Conservation (phyloP, 495 filamentous ascomycete species). For the Neurospora sp. region DNA sequence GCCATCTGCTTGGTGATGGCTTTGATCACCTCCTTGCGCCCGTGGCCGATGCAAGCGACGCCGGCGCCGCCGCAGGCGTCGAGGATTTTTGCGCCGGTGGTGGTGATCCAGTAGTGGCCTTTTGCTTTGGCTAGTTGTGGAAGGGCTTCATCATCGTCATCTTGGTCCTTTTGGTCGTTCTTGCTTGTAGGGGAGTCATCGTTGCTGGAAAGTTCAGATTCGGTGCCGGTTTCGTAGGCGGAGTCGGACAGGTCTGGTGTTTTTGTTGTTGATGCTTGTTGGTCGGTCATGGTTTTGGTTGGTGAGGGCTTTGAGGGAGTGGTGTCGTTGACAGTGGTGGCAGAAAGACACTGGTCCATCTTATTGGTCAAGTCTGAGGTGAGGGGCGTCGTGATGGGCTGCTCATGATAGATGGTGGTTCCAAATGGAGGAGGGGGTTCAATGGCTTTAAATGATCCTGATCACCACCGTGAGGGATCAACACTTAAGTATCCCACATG, state of each 20-base stretch:
- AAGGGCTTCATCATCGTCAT: not conserved
- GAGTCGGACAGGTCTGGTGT: not conserved
- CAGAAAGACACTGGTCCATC: not conserved
- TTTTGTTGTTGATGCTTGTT: not conserved
- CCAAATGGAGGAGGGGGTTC: not conserved
- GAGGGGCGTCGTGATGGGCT: not conserved
- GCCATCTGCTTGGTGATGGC: constrained; percentile 25
- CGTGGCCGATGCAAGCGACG: constrained; percentile 41
- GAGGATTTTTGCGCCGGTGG: constrained; percentile 45
- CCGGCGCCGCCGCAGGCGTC: constrained; percentile 44
- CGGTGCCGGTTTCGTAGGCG: not conserved
- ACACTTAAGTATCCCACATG: not conserved
- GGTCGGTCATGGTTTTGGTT: not conserved
- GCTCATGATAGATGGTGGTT: not conserved
- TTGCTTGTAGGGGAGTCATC: not conserved
- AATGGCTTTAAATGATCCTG: not conserved
- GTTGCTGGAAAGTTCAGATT: not conserved
- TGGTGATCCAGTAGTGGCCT: constrained; percentile 27
- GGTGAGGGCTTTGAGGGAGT: not conserved
- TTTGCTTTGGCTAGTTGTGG: constrained; percentile 8
- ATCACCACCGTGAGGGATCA: not conserved
- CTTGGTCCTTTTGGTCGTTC: no score
- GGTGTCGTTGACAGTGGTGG: not conserved
- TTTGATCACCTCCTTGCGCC: constrained; percentile 28
- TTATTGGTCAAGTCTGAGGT: not conserved